Base-by-base conservation (phyloP, 768 basidiomycete genomes). In the Boletus edulis region DNA sequence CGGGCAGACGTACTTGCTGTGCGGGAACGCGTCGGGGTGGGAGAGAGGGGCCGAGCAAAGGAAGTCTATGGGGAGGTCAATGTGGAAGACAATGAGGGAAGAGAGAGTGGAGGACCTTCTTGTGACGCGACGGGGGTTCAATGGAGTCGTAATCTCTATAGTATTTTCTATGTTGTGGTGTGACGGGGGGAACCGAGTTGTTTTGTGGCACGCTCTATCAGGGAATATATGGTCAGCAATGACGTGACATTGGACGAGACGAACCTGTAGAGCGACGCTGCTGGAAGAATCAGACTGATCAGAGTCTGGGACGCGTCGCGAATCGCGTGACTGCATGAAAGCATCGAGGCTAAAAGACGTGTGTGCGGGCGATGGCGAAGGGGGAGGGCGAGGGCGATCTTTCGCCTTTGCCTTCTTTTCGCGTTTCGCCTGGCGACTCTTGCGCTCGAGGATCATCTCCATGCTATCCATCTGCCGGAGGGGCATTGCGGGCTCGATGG, bases 401-500 rank as follows among this genome's bases (percentile, higher is more conserved):
- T 76, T 81, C 46, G 67, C 75, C 57, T 73, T 78, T 43, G 55
- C 59, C 55, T 70, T 71, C 65, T 81, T 79, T 52, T 81, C 83
- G 50, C 75, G 80, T 62, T 76, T 79, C 53, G 68, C 78, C 57
- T 79, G 81, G 52, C 83, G 78, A 55, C 69, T 76, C 67, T 88
- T 86, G 43, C 85, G 81, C 67, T 90, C 89, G 57, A 91, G 79
- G 40, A 91, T 81, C 72, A 81, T 73, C 58, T 91, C 86, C 89
- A 91, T 90, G 65, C 79, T 87, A 59, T 86, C 85, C 71, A 82
- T 81, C 35, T 80, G 82, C 31, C 86, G 81, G 22, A 76, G 67
- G 13, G 83, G 78, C 49, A 80, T 67, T 42, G 73, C 49, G 22
- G 66, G 68, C 53, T 88, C 86, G 44, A 70, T 64, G 10, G 81